Evolutionary conservation across 73 alveolate genomes (phyloP).

Genomic region (Symbiodinium natans): DNA sequence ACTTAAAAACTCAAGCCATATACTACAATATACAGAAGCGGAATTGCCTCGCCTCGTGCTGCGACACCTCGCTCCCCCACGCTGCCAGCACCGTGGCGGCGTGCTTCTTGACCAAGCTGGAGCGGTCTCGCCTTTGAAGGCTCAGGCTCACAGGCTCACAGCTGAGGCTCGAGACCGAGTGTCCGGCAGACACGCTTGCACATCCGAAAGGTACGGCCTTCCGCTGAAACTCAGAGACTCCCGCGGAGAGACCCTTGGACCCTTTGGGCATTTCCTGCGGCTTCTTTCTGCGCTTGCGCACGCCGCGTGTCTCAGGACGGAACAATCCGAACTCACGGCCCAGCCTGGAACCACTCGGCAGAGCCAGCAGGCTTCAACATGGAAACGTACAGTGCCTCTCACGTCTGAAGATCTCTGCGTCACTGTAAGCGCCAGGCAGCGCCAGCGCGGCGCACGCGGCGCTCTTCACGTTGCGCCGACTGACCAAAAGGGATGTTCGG

Average conservation of each 20-base stretch:
- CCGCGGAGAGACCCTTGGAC: too few relatives aligned
- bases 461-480: conserved; percentile 90
- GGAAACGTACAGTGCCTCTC: too few relatives aligned
- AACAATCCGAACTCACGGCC: neutral
- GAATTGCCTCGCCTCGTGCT: conserved; percentile 29
- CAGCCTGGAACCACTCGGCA: neutral
- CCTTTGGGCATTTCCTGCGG: neutral
- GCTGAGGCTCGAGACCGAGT: neutral
- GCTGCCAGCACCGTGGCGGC: conserved; percentile 48
- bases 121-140: conserved; percentile 40
- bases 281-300: neutral
- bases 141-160: neutral
- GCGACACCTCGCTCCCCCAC: conserved; percentile 48
- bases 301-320: neutral
- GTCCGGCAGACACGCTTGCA: conserved; percentile 49
- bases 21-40: too few relatives aligned
- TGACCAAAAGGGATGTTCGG: neutral
- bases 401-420: too few relatives aligned
- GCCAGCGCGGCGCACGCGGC: conserved; percentile 83
- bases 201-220: conserved; percentile 33
- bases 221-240: neutral
- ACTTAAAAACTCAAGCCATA: neutral
- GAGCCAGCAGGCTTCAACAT: neutral
- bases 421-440: neutral
- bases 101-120: conserved; percentile 71